Conservation (phyloP, 345 rosid genomes). For the Eutrema heterophyllum region DNA sequence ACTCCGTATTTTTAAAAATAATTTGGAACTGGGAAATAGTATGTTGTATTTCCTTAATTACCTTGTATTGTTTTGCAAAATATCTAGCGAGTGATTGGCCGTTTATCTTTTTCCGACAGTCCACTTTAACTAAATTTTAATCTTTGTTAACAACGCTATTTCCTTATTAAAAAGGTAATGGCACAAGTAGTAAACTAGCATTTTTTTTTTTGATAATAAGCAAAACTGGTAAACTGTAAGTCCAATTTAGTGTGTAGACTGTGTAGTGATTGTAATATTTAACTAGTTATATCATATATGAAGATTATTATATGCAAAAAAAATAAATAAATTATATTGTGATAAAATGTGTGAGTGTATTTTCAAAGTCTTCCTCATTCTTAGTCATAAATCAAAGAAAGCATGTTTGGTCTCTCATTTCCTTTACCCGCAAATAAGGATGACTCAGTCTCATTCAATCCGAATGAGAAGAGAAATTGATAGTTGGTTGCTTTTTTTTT, state of each 20-base stretch:
- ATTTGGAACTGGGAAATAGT: not conserved
- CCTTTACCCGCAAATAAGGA: constrained; percentile 13
- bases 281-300: not conserved
- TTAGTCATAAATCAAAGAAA: constrained; percentile 18
- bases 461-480: not conserved
- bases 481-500: not conserved
- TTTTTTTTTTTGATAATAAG: not conserved
- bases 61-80: not conserved
- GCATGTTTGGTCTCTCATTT: constrained; percentile 1
- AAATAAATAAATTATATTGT: not conserved
- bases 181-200: not conserved
- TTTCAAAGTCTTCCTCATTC: constrained; percentile 4
- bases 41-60: not conserved
- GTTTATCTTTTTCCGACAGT: constrained; percentile 4
- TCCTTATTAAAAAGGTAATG: not conserved
- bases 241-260: not conserved
- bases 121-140: not conserved
- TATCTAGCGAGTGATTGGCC: not conserved
- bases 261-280: not conserved
- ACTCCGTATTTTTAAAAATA: not conserved
- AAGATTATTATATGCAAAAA: not conserved
- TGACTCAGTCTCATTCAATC: constrained; percentile 17
- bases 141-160: not conserved
- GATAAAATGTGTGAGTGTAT: not conserved
- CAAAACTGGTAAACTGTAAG: not conserved